Conservation (phyloP, 2,329 filamentous ascomycete species). For the Pseudocercospora macadamiae region DNA sequence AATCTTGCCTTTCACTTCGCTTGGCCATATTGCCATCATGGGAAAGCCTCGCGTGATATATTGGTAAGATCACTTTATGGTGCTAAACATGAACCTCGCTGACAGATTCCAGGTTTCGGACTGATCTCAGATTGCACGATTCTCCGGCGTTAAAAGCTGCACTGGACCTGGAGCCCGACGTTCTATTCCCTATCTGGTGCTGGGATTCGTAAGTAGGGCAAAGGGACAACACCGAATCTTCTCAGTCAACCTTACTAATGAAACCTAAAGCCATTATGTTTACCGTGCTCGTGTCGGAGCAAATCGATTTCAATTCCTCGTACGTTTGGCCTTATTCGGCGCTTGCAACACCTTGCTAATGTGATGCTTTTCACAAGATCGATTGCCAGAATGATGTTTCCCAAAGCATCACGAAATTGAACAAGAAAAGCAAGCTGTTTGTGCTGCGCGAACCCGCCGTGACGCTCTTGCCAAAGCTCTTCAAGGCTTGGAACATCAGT, state of each 20-base stretch:
- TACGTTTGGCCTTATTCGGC: background rate
- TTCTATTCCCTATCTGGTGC: conserved; percentile 72
- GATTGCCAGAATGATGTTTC: conserved; percentile 76
- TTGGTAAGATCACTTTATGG: conserved; percentile 51
- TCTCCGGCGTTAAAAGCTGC: conserved; percentile 74
- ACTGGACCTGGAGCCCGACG: conserved; percentile 70
- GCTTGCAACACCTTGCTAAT: background rate
- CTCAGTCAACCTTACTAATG: too few relatives aligned
- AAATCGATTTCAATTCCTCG: conserved; percentile 74
- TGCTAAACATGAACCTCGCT: background rate
- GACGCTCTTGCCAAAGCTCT: conserved; percentile 71
- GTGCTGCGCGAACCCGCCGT: conserved; percentile 73
- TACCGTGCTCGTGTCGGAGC: conserved; percentile 70
- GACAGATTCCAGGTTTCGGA: conserved; percentile 58
- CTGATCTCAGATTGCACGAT: conserved; percentile 76
- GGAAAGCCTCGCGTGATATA: conserved; percentile 64
- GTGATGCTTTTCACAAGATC: conserved; percentile 43
- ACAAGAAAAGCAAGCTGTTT: conserved; percentile 70
- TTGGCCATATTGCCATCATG: conserved; percentile 21
- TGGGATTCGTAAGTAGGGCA: conserved; percentile 43
- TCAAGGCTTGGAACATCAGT: conserved; percentile 72
- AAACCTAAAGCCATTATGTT: conserved; percentile 69
- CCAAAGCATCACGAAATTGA: conserved; percentile 67
- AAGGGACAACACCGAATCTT: too few relatives aligned
- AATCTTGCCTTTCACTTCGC: background rate